Conservation (phyloP, 495 filamentous ascomycete species). For the Neurospora sp. region DNA sequence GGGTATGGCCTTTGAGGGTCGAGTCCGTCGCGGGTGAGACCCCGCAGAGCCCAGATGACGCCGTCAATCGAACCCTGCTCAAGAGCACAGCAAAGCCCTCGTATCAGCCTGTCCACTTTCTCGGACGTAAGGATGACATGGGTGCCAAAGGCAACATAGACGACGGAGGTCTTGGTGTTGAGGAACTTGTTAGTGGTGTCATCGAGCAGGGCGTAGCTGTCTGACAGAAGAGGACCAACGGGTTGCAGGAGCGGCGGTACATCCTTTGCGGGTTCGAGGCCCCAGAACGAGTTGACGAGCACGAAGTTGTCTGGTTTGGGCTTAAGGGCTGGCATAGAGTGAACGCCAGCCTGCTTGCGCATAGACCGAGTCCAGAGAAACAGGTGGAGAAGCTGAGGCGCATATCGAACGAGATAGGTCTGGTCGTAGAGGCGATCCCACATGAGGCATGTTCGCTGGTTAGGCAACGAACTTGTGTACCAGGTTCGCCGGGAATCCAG, state of each 20-base stretch:
- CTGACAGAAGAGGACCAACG: conserved; percentile 27
- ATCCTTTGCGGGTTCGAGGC: conserved; percentile 29
- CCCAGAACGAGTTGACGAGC: conserved; percentile 33
- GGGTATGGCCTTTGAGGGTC: conserved; percentile 11
- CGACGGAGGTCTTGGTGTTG: conserved; percentile 8
- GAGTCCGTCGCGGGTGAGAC: conserved; percentile 4
- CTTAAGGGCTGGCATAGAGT: conserved; percentile 8
- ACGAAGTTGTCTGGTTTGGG: conserved; percentile 31
- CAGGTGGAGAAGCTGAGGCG: conserved; percentile 16
- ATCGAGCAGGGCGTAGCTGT: conserved; percentile 18
- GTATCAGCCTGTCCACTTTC: conserved; percentile 16
- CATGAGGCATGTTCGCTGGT: conserved; percentile 26
- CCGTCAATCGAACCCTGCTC: conserved; percentile 24
- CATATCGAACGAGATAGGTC: conserved; percentile 10
- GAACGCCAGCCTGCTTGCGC: conserved; percentile 20
- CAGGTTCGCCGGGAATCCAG: conserved; percentile 30
- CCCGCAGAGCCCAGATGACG: conserved; percentile 23
- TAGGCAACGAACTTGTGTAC: conserved; percentile 25
- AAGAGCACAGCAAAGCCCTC: conserved; percentile 14
- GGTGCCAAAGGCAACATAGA: conserved; percentile 31
- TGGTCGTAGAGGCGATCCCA: conserved; percentile 24
- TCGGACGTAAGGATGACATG: conserved; percentile 22
- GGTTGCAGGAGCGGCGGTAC: conserved; percentile 23
- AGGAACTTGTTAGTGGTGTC: conserved; percentile 14
- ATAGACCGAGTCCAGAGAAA: conserved; percentile 20